Evolutionary conservation across 208 protist species (phyloP).

Genomic region (Lotmaria passim): DNA sequence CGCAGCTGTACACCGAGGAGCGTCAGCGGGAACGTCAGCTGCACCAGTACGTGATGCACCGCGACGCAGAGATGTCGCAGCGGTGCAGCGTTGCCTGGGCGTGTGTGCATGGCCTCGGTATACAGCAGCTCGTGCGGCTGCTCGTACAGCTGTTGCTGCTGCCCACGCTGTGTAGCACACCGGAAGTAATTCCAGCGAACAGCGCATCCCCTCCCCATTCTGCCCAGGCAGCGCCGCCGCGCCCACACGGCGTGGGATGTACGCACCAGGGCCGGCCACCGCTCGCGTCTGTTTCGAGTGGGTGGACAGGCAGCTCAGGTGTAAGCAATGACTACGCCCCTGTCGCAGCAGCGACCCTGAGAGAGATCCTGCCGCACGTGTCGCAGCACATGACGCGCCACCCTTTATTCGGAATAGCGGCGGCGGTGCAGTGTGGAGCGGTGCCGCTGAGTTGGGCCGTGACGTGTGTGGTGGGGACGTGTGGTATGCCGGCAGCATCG

Average conservation of each 20-base stretch:
- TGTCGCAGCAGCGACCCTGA: neutral
- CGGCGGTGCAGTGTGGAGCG: conserved; percentile 32
- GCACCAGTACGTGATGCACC: neutral
- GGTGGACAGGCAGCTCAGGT: no score
- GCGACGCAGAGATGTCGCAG: neutral
- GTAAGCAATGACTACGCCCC: no score
- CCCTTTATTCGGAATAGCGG: conserved; percentile 51
- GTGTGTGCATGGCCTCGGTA: neutral
- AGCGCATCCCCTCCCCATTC: no score
- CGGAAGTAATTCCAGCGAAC: no score
- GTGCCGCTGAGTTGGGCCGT: conserved; percentile 39
- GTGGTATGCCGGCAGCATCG: neutral
- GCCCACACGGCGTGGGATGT: no score
- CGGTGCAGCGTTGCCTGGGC: neutral
- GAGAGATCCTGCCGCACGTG: no score
- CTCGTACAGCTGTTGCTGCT: conserved; percentile 27
- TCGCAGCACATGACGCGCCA: conserved; percentile 31
- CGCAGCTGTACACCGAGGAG: conserved; percentile 20
- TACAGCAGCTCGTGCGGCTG: conserved; percentile 27
- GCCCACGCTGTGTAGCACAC: neutral
- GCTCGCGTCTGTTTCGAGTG: no score
- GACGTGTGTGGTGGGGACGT: conserved; percentile 12
- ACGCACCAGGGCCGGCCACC: no score
- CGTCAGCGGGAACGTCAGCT: neutral
- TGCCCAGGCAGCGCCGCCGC: no score